A percentile compares a stretch with the other conserved stretches of the same genome.
phyloP scores from a whole-genome alignment of 2,329 filamentous ascomycete species.

The Phyllachora maydis region DNA sequence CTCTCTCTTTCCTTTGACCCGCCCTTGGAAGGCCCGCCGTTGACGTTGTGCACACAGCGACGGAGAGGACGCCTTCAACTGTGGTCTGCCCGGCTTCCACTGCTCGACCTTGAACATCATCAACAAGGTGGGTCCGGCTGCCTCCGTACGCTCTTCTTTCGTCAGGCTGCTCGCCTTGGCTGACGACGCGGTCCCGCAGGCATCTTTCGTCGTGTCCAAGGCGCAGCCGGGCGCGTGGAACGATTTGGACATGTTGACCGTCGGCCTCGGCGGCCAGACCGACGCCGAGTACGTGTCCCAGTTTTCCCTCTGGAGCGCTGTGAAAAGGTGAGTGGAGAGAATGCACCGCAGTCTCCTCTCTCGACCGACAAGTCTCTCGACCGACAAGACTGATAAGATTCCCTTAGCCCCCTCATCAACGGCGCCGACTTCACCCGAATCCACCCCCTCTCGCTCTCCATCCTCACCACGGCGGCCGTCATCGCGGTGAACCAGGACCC shows the following conservation, averaged over 20 bases:
- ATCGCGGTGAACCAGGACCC: conserved; percentile 20
- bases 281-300: conserved; percentile 6
- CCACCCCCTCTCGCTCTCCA: conserved; percentile 12
- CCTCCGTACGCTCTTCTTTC: no score
- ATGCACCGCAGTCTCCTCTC: no score
- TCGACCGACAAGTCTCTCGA: not conserved
- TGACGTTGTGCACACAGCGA: no score
- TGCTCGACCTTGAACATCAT: conserved; percentile 10
- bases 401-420: conserved; percentile 4
- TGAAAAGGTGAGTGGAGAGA: conserved; percentile 3
- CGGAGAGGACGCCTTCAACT: no score
- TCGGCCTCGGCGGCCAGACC: conserved; percentile 6
- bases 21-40: no score
- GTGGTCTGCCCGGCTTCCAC: conserved; percentile 7
- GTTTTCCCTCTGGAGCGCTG: conserved; percentile 6
- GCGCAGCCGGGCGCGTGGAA: conserved; percentile 6
- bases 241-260: conserved; percentile 7
- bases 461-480: conserved; percentile 18
- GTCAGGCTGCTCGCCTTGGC: no score
- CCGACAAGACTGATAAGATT: not conserved
- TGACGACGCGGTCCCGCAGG: no score
- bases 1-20: no score
- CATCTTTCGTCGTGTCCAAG: no score
- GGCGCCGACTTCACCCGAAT: conserved; percentile 9
- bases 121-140: conserved; percentile 7